phyloP scores from a whole-genome alignment of 345 rosid genomes.

The Ceriops decandra region DNA sequence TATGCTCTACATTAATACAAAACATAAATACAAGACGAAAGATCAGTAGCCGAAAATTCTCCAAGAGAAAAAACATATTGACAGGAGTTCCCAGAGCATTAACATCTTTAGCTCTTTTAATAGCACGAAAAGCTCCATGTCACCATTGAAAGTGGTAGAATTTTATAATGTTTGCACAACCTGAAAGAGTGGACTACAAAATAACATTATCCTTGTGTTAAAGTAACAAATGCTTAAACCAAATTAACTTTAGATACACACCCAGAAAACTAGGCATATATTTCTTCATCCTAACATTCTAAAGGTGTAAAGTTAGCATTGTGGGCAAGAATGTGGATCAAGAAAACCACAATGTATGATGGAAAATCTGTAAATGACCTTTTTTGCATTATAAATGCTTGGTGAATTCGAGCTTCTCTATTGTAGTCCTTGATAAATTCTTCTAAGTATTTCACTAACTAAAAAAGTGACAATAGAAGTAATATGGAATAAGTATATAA shows the following conservation, averaged over 20 bases:
- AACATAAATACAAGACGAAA: too few relatives aligned
- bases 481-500: constrained; percentile 7
- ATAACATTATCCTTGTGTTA: constrained; percentile 15
- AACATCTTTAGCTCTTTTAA: too few relatives aligned
- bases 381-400: constrained; percentile 38
- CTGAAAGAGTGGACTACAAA: constrained; percentile 72
- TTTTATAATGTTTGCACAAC: constrained; percentile 40
- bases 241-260: constrained; percentile 24
- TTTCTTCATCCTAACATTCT: constrained; percentile 60
- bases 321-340: constrained; percentile 83
- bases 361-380: constrained; percentile 57
- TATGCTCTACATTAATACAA: too few relatives aligned
- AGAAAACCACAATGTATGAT: constrained; percentile 64
- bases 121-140: too few relatives aligned
- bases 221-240: background rate
- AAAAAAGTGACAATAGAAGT: constrained; percentile 26
- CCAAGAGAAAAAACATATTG: too few relatives aligned
- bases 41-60: too few relatives aligned
- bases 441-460: constrained; percentile 65
- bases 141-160: too few relatives aligned
- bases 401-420: constrained; percentile 45
- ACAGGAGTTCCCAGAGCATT: too few relatives aligned
- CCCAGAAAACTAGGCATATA: constrained; percentile 63
- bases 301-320: constrained; percentile 60
- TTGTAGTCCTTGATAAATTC: constrained; percentile 60